Base-by-base conservation (phyloP, 148 eudicot genomes). In the Persicaria maculosa region DNA sequence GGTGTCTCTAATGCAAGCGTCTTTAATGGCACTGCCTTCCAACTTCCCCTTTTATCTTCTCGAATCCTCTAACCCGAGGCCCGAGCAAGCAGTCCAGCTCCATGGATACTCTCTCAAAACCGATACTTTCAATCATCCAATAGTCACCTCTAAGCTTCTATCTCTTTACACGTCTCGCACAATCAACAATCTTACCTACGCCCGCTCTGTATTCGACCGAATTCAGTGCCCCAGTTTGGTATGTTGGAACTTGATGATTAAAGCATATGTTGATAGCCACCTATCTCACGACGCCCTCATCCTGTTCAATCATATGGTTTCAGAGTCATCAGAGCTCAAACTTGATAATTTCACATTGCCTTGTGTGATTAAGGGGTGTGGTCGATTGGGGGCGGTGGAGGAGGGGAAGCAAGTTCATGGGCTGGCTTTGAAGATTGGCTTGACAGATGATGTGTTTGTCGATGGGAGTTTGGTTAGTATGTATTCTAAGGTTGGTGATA, bases 361-460 rank as follows among this genome's bases (percentile, higher is more conserved):
- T 50, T 77, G 74, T 31, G 78, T 74, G 50, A 70, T 81, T 44
- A 81, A 81, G 72, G 83, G 74, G 14, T 81, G 80, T 71, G 75
- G 44, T 9, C 57, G 77, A 8, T 74, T 81, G 25, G 25, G 53
- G 36, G 80, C 75, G 0, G 19, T 70, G 19, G 47, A 58, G 53
- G 77, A 81, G 17, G 83, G 83, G 10, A 72, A 69, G 50, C 80
- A 77, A 62, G 67, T 81, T 74, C 84, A 81, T 75, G 78, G 84
- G 84, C 36, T 81, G 75, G 73, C 47, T 9, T 62, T 81, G 78
- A 77, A 77, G 75, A 47, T 74, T 57, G 83, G 80, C 71, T 77
- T 77, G 74, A 74, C 74, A 10, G 47, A 36, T 9, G 79, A 77
- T 44, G 9, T 74, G 76, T 77, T 62, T 69, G 80, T 77, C 31